phyloP scores from a whole-genome alignment of 2,329 filamentous ascomycete species.

The Aspergillus novofumigatus region DNA sequence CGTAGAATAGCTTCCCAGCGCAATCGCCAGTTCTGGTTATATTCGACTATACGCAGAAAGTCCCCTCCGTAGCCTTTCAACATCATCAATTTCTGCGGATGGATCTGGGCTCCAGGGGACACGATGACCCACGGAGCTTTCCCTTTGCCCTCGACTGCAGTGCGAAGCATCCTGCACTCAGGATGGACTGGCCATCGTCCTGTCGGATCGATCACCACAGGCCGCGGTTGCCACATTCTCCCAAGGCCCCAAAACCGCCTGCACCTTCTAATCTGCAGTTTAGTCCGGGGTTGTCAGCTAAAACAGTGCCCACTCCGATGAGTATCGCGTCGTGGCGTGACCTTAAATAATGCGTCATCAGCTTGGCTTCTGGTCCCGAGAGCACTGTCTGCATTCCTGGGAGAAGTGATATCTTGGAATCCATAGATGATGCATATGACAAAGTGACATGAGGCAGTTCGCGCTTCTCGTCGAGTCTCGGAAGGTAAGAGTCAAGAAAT shows the following conservation, averaged over 20 bases:
- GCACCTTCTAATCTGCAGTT: constrained; percentile 71
- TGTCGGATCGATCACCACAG: constrained; percentile 75
- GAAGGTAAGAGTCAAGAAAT: constrained; percentile 52
- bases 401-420: constrained; percentile 70
- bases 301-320: constrained; percentile 76
- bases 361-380: constrained; percentile 77
- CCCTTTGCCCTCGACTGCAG: constrained; percentile 62
- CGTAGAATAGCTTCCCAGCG: constrained; percentile 63
- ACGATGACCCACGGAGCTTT: constrained; percentile 70
- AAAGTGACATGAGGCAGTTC: constrained; percentile 63
- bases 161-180: constrained; percentile 61
- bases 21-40: constrained; percentile 45
- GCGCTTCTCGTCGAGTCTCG: constrained; percentile 29
- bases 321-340: constrained; percentile 79
- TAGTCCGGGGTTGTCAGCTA: constrained; percentile 78
- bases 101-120: constrained; percentile 43
- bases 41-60: constrained; percentile 39
- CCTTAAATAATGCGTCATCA: constrained; percentile 90
- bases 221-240: constrained; percentile 64
- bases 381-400: constrained; percentile 78
- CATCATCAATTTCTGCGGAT: constrained; percentile 43
- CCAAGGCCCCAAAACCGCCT: constrained; percentile 53
- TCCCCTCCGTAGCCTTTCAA: constrained; percentile 46
- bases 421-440: constrained; percentile 87
- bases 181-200: constrained; percentile 65